phyloP scores from a whole-genome alignment of 352 stramenopile species.

The Globisporangium lucens region DNA sequence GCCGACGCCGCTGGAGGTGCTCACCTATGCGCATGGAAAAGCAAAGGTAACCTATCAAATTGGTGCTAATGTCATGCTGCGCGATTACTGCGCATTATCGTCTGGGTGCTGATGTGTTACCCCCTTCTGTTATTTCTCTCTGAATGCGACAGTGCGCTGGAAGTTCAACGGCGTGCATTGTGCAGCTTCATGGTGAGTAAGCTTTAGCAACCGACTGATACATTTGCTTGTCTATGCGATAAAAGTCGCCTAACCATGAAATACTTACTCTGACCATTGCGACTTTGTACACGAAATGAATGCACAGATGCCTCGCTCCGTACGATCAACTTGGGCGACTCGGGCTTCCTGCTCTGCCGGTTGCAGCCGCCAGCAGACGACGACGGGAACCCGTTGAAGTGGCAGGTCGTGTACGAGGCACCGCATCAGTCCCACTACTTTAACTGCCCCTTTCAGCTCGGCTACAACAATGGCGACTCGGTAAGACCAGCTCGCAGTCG shows the following conservation, averaged over 20 bases:
- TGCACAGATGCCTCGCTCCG: slow-evolving; percentile 50
- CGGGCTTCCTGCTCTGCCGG: slow-evolving; percentile 90
- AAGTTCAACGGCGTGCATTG: slow-evolving; percentile 83
- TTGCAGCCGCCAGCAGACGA: slow-evolving; percentile 30
- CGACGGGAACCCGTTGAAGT: slow-evolving; percentile 31
- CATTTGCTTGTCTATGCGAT: not conserved
- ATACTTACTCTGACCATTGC: not conserved
- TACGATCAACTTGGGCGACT: slow-evolving; percentile 94
- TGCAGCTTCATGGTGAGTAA: slow-evolving; percentile 65
- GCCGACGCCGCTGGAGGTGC: slow-evolving; percentile 61
- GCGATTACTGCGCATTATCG: not conserved
- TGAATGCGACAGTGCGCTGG: slow-evolving; percentile 44
- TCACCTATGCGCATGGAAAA: slow-evolving; percentile 61
- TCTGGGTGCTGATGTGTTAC: not conserved
- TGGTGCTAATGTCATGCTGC: not conserved
- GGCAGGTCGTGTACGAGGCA: slow-evolving; percentile 86
- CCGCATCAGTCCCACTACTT: slow-evolving; percentile 95
- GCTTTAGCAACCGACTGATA: not conserved
- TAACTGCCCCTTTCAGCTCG: slow-evolving; percentile 96
- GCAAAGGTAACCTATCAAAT: slow-evolving; percentile 36
- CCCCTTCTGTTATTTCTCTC: not conserved
- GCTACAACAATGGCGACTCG: slow-evolving; percentile 86
- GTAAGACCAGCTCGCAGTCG: slow-evolving; percentile 23
- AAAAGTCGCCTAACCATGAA: no score
- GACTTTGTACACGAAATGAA: not conserved